Evolutionary conservation across 441 rosid species (phyloP).

Genomic region (Populus hybrid): DNA sequence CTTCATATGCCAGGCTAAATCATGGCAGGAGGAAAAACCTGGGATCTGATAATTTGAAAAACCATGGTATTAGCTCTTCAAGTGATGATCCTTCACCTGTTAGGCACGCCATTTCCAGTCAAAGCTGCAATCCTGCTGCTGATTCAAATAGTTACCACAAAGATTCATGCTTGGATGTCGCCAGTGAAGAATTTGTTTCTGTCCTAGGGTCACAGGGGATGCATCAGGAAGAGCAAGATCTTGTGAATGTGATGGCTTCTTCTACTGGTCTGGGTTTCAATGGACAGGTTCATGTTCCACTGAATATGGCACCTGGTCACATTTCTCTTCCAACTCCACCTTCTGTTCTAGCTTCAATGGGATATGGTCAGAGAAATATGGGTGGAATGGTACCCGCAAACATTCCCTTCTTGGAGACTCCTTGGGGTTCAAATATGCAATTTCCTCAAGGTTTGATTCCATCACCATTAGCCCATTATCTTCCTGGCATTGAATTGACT

Average conservation of each 20-base stretch:
- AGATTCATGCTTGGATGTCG: slow-evolving; percentile 39
- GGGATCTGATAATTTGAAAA: slow-evolving; percentile 49
- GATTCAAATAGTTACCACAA: slow-evolving; percentile 46
- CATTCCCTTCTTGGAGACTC: slow-evolving; percentile 49
- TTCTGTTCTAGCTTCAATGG: slow-evolving; percentile 60
- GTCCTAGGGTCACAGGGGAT: slow-evolving; percentile 38
- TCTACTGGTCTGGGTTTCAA: slow-evolving; percentile 57
- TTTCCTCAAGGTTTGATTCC: slow-evolving; percentile 64
- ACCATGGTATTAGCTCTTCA: slow-evolving; percentile 29
- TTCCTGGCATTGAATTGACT: slow-evolving; percentile 52
- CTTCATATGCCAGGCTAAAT: slow-evolving; percentile 45
- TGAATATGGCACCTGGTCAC: slow-evolving; percentile 60
- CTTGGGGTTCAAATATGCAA: slow-evolving; percentile 61
- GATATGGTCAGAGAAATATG: slow-evolving; percentile 61
- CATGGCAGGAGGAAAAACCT: slow-evolving; percentile 42
- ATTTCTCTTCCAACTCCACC: slow-evolving; percentile 56
- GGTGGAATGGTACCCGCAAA: slow-evolving; percentile 59
- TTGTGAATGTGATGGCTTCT: slow-evolving; percentile 63
- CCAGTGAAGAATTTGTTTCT: slow-evolving; percentile 55
- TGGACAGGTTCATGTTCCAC: slow-evolving; percentile 70
- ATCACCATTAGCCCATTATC: slow-evolving; percentile 55
- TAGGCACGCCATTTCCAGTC: slow-evolving; percentile 44
- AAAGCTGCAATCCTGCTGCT: slow-evolving; percentile 39
- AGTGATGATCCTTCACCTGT: slow-evolving; percentile 47
- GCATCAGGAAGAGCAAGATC: slow-evolving; percentile 85